Evolutionary conservation across 2,329 filamentous ascomycete genomes (phyloP).

Genomic region (Beauveria sp.): DNA sequence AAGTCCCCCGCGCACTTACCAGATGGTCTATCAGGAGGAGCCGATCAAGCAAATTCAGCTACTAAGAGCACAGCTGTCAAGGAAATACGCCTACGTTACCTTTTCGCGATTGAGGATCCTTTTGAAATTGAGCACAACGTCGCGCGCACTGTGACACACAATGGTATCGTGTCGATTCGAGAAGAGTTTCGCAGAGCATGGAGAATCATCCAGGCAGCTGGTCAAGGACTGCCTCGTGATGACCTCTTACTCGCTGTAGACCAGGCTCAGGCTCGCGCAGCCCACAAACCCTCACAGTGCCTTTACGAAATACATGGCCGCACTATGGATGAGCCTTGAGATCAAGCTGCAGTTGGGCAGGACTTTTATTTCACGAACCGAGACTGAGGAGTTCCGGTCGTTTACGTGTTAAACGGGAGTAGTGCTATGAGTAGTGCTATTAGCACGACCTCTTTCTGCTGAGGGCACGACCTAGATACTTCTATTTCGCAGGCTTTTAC

Average conservation of each 20-base stretch:
- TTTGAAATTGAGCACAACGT: slow-evolving; percentile 87
- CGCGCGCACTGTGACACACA: slow-evolving; percentile 75
- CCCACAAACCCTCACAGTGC: slow-evolving; percentile 11
- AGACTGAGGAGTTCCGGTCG: too few species aligned
- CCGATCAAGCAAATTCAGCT: slow-evolving; percentile 8
- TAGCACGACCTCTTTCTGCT: too few species aligned
- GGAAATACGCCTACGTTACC: slow-evolving; percentile 70
- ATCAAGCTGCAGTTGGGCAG: too few species aligned
- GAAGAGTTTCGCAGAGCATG: slow-evolving; percentile 80
- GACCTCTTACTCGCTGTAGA: slow-evolving; percentile 47
- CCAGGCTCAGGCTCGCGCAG: slow-evolving; percentile 13
- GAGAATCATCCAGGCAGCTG: slow-evolving; percentile 55
- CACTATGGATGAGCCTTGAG: not conserved
- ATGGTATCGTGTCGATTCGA: slow-evolving; percentile 71
- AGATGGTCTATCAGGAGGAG: slow-evolving; percentile 16
- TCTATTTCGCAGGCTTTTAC: too few species aligned
- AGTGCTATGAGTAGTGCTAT: too few species aligned
- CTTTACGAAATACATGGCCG: slow-evolving; percentile 28
- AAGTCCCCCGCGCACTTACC: slow-evolving; percentile 11
- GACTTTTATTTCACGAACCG: too few species aligned
- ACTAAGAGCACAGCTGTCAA: slow-evolving; percentile 40
- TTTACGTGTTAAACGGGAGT: not conserved
- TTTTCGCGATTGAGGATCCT: slow-evolving; percentile 87
- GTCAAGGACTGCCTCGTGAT: slow-evolving; percentile 34
- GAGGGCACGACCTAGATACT: too few species aligned